Evolutionary conservation across 331 rosid species (phyloP).

Genomic region (Rhamnella rubrinervis): DNA sequence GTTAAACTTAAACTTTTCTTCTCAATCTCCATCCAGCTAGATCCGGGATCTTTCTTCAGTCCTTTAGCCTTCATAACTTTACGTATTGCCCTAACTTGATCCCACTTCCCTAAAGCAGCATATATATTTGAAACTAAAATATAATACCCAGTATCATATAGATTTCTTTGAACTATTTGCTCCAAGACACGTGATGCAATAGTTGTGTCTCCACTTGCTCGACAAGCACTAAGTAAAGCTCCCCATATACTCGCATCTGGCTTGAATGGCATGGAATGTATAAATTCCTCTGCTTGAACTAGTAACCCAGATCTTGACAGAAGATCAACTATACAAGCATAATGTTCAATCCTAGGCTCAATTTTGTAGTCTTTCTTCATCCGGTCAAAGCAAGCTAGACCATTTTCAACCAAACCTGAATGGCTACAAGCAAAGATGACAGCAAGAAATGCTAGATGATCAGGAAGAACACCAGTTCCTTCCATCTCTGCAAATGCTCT

Average conservation of each 20-base stretch:
- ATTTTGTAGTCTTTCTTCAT: conserved; percentile 34
- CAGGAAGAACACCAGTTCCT: conserved; percentile 25
- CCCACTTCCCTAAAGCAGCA: conserved; percentile 39
- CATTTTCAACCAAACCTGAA: conserved; percentile 41
- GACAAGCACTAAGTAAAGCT: conserved; percentile 42
- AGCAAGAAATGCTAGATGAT: conserved; percentile 37
- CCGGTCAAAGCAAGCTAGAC: conserved; percentile 28
- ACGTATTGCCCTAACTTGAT: conserved; percentile 33
- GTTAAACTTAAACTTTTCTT: conserved; percentile 16
- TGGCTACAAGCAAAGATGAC: conserved; percentile 40
- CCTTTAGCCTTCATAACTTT: conserved; percentile 33
- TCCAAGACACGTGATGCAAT: conserved; percentile 26
- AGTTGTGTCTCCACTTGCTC: conserved; percentile 24
- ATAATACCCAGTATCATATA: conserved; percentile 30
- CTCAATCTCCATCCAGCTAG: conserved; percentile 41
- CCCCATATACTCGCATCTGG: conserved; percentile 42
- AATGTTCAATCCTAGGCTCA: conserved; percentile 33
- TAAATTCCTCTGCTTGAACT: conserved; percentile 38
- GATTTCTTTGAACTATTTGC: conserved; percentile 22
- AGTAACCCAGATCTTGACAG: conserved; percentile 36
- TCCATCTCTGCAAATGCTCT: conserved; percentile 37
- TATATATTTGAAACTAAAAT: conserved; percentile 35
- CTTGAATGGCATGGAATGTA: conserved; percentile 34
- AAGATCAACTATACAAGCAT: conserved; percentile 47
- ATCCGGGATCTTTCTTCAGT: conserved; percentile 37